phyloP scores from a whole-genome alignment of 2,329 filamentous ascomycete genomes.

The Apiospora aurea region DNA sequence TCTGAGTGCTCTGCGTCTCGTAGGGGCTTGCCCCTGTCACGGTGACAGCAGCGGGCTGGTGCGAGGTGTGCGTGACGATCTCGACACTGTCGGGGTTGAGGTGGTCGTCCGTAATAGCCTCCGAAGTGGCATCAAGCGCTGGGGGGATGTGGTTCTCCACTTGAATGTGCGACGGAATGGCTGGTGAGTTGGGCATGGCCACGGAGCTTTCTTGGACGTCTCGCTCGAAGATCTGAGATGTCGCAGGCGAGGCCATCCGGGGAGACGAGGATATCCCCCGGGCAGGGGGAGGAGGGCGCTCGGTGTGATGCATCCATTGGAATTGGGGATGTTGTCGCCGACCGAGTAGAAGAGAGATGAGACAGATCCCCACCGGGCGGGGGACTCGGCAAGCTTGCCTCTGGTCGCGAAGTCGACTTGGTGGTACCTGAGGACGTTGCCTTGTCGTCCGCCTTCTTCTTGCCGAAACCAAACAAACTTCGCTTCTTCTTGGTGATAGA shows the following conservation, averaged over 20 bases:
- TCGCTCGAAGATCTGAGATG: constrained; percentile 88
- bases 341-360: constrained; percentile 44
- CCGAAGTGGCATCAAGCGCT: constrained; percentile 87
- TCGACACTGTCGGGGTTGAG: constrained; percentile 90
- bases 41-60: constrained; percentile 78
- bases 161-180: constrained; percentile 92
- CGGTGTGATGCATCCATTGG: constrained; percentile 52
- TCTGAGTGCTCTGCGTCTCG: constrained; percentile 54
- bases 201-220: constrained; percentile 84
- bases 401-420: constrained; percentile 40
- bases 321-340: constrained; percentile 49
- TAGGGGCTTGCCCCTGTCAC: constrained; percentile 60
- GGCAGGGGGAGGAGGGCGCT: constrained; percentile 70
- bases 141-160: constrained; percentile 94
- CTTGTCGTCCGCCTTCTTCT: constrained; percentile 63
- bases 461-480: constrained; percentile 67
- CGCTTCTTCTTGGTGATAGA: constrained; percentile 58
- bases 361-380: constrained; percentile 41
- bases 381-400: constrained; percentile 43
- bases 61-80: constrained; percentile 85
- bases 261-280: constrained; percentile 75
- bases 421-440: constrained; percentile 32
- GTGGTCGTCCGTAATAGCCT: constrained; percentile 87
- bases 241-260: constrained; percentile 78
- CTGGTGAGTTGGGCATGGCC: constrained; percentile 75